phyloP scores from a whole-genome alignment of 495 filamentous ascomycete genomes.

The Penicillium maclennaniae region DNA sequence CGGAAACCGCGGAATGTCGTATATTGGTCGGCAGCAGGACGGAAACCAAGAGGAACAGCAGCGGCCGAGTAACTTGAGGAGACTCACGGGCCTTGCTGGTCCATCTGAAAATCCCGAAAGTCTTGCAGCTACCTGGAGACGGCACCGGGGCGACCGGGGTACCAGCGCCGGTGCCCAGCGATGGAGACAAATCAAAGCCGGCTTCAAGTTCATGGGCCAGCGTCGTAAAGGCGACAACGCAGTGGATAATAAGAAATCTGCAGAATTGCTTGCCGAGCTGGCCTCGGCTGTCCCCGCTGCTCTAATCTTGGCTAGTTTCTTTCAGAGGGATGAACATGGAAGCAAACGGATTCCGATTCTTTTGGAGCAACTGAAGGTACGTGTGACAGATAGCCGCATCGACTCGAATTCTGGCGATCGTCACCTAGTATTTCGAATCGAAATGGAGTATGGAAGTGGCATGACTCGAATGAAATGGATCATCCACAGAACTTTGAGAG shows the following conservation, averaged over 20 bases:
- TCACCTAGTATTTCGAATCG: conserved; percentile 84
- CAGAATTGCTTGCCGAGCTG: conserved; percentile 92
- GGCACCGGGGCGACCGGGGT: conserved; percentile 54
- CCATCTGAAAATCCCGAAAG: conserved; percentile 53
- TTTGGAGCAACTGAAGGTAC: conserved; percentile 89
- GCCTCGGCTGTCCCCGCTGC: conserved; percentile 88
- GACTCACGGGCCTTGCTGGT: conserved; percentile 68
- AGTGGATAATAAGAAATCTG: conserved; percentile 91
- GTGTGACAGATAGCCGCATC: conserved; percentile 74
- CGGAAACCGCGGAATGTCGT: conserved; percentile 53
- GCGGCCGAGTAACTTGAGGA: conserved; percentile 67
- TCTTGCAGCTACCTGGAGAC: conserved; percentile 47
- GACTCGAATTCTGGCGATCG: conserved; percentile 63
- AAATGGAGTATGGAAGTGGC: conserved; percentile 94
- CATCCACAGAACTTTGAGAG: conserved; percentile 77
- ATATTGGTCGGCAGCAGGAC: conserved; percentile 43
- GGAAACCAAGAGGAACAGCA: conserved; percentile 49
- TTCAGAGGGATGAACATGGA: conserved; percentile 93
- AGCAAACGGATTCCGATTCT: conserved; percentile 92
- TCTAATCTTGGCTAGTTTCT: conserved; percentile 91
- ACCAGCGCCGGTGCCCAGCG: conserved; percentile 76
- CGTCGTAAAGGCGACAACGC: conserved; percentile 72
- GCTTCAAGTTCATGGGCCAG: conserved; percentile 75
- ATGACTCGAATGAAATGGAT: conserved; percentile 97
- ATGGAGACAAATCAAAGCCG: conserved; percentile 84